Percentiles rank a stretch among this genome's conserved stretches.
Conservation (phyloP, 1,284 basidiomycete species). For the Pholiota adiposa region DNA sequence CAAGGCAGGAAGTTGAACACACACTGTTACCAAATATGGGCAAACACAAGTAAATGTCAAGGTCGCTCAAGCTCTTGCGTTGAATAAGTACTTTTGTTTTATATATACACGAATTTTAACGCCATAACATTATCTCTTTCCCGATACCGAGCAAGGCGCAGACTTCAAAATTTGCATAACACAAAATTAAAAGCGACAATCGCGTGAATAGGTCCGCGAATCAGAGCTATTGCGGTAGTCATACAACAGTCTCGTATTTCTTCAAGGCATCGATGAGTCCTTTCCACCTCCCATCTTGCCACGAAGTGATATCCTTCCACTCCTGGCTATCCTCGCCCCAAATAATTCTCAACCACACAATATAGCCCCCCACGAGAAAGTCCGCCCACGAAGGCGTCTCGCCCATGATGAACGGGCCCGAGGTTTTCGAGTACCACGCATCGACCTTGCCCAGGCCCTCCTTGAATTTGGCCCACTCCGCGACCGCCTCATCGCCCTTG, state of each 20-base stretch:
- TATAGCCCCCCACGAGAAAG: neutral
- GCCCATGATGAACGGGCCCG: constrained; percentile 10
- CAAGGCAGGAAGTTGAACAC: too few relatives aligned
- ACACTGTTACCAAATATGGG: too few relatives aligned
- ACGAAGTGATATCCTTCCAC: constrained; percentile 7
- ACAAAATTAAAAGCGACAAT: too few relatives aligned
- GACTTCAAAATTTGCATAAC: too few relatives aligned
- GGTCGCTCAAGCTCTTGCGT: too few relatives aligned
- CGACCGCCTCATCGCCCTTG: constrained; percentile 30
- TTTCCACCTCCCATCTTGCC: constrained; percentile 5
- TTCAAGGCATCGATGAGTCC: neutral
- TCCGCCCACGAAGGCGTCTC: constrained; percentile 8
- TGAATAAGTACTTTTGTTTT: too few relatives aligned
- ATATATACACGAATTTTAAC: too few relatives aligned
- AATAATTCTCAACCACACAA: constrained; percentile 1
- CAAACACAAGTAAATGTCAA: too few relatives aligned
- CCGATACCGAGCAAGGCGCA: too few relatives aligned
- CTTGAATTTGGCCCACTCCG: constrained; percentile 36
- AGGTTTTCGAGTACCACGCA: constrained; percentile 32
- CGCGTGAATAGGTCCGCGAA: neutral
- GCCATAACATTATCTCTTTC: too few relatives aligned
- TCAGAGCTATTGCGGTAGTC: too few relatives aligned
- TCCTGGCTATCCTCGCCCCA: constrained; percentile 7
- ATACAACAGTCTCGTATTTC: constrained; percentile 5
- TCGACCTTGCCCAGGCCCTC: constrained; percentile 31